Percentiles rank a stretch among this genome's conserved stretches.
Evolutionary conservation across 306 rosid genomes (phyloP).

Genomic region (Quercus robur): DNA sequence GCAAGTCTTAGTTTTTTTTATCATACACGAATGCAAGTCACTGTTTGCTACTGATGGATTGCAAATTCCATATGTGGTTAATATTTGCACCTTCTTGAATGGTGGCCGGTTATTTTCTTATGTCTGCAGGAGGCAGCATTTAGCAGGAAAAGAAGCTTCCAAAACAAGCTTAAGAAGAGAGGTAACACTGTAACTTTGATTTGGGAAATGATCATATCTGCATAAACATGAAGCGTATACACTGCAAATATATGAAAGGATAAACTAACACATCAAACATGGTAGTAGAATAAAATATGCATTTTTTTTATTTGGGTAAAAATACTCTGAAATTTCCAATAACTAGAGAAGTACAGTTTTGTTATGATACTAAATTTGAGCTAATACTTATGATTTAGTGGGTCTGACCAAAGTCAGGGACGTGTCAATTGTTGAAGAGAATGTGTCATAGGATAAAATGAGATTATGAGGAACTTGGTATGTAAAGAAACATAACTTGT

Average conservation of each 20-base stretch:
- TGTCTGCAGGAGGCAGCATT: too few relatives aligned
- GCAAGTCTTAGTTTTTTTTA: not conserved
- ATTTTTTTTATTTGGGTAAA: not conserved
- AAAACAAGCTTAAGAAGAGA: too few relatives aligned
- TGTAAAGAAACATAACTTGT: conserved; percentile 5
- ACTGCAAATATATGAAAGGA: not conserved
- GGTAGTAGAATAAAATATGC: not conserved
- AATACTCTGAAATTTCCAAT: conserved; percentile 21
- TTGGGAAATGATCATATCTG: not conserved
- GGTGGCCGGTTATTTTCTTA: too few relatives aligned
- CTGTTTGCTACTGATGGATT: not conserved
- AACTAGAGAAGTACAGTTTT: not conserved
- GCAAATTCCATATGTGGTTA: conserved; percentile 3
- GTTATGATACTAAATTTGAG: conserved; percentile 9
- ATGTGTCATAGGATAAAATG: conserved; percentile 26
- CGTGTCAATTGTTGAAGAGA: conserved; percentile 29
- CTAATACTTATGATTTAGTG: conserved; percentile 22
- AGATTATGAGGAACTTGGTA: not conserved
- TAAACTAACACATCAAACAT: not conserved
- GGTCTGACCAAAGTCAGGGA: conserved; percentile 29
- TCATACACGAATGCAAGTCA: not conserved
- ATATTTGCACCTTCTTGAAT: not conserved
- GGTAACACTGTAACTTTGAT: too few relatives aligned
- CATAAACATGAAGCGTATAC: not conserved
- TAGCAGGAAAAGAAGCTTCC: too few relatives aligned